phyloP scores from a whole-genome alignment of 1,284 basidiomycete genomes.

The Boletus holoroseus region DNA sequence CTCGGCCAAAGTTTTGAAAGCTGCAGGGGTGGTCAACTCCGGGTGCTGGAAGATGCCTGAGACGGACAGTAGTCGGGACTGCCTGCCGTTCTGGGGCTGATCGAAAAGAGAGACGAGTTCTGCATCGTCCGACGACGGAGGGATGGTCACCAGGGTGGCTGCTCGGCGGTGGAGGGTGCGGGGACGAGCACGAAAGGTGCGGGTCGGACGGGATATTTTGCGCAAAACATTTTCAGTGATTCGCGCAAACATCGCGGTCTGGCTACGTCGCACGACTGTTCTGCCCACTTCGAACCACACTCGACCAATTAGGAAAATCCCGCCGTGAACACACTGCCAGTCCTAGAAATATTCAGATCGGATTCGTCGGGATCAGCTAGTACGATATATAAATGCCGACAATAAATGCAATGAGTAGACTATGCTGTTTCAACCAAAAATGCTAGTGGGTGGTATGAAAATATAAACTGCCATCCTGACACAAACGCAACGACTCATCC shows the following conservation, averaged over 20 bases:
- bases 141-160: constrained; percentile 37
- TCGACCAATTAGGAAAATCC: constrained; percentile 19
- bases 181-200: constrained; percentile 46
- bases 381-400: constrained; percentile 19
- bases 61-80: constrained; percentile 39
- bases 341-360: neutral
- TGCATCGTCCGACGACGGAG: constrained; percentile 58
- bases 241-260: constrained; percentile 50
- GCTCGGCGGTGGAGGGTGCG: constrained; percentile 19
- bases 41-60: constrained; percentile 75
- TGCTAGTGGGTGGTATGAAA: constrained; percentile 31
- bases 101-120: constrained; percentile 69
- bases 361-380: constrained; percentile 1
- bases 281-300: neutral
- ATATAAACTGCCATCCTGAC: constrained; percentile 14
- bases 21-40: constrained; percentile 53
- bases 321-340: neutral
- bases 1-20: constrained; percentile 60
- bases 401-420: constrained; percentile 29
- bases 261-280: neutral
- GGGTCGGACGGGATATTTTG: constrained; percentile 35
- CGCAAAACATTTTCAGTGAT: constrained; percentile 41
- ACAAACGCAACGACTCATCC: constrained; percentile 4
- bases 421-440: constrained; percentile 27
- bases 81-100: constrained; percentile 42